These are phyloP conservation scores for Priceomyces melissophilus DNA, from an alignment of 805 yeast genomes.

Conservation along the genomic window DNA sequence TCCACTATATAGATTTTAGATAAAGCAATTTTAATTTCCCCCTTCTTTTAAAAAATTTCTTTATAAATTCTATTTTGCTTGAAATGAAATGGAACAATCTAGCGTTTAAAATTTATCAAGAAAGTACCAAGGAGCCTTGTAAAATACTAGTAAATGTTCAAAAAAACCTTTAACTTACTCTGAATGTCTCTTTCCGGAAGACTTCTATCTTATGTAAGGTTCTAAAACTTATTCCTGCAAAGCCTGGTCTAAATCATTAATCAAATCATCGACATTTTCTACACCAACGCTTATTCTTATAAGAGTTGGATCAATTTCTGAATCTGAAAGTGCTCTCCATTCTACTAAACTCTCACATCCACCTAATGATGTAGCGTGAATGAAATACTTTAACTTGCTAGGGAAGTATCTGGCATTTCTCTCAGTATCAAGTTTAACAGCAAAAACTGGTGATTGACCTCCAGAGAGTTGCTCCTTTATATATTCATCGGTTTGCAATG, in stretches of 20 bases:
- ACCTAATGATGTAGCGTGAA: conserved; percentile 91
- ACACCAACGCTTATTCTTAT: conserved; percentile 78
- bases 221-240: conserved; percentile 16
- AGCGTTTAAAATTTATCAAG: too few relatives aligned
- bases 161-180: too few relatives aligned
- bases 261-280: conserved; percentile 74
- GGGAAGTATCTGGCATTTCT: conserved; percentile 67
- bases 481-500: conserved; percentile 68
- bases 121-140: too few relatives aligned
- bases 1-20: too few relatives aligned
- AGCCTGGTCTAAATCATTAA: conserved; percentile 67
- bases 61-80: too few relatives aligned
- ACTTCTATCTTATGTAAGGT: too few relatives aligned
- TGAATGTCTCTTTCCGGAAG: too few relatives aligned
- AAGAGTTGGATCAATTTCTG: conserved; percentile 50
- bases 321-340: conserved; percentile 74
- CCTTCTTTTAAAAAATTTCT: too few relatives aligned
- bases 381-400: conserved; percentile 61
- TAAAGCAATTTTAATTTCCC: too few relatives aligned
- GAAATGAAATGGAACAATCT: too few relatives aligned
- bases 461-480: conserved; percentile 64
- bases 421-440: conserved; percentile 50
- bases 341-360: conserved; percentile 90
- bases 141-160: too few relatives aligned
- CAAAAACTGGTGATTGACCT: conserved; percentile 69